These are phyloP conservation scores for Microbotryomycetes sp. DNA, from an alignment of 1,284 basidiomycete species.

Conservation along the genomic window DNA sequence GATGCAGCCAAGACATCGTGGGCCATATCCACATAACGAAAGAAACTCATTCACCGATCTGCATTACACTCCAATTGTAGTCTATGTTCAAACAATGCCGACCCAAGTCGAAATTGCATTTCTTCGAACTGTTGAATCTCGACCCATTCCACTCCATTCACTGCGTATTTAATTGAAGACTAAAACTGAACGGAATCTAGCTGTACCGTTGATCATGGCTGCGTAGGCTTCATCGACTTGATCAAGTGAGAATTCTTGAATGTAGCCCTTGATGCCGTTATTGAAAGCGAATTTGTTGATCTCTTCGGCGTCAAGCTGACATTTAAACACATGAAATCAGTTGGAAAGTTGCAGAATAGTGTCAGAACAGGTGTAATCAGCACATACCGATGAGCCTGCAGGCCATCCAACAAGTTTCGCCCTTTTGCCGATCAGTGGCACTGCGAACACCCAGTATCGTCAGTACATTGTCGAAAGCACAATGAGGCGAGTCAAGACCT, in stretches of 20 bases:
- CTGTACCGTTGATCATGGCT: conserved; percentile 40
- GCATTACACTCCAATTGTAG: too few species aligned
- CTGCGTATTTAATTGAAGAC: conserved; percentile 25
- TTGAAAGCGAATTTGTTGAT: conserved; percentile 39
- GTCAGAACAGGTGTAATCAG: conserved; percentile 3
- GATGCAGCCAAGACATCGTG: too few species aligned
- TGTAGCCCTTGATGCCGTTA: conserved; percentile 41
- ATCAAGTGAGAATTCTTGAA: conserved; percentile 43
- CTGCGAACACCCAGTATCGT: conserved; percentile 31
- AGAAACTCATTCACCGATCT: too few species aligned
- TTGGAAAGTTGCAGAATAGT: background rate
- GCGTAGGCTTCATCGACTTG: conserved; percentile 44
- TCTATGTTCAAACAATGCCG: too few species aligned
- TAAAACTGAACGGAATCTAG: conserved; percentile 41
- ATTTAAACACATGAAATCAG: background rate
- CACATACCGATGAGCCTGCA: conserved; percentile 33
- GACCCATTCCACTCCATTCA: background rate
- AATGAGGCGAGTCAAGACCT: background rate
- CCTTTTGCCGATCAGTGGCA: conserved; percentile 42
- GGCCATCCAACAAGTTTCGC: conserved; percentile 44
- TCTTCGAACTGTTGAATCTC: too few species aligned
- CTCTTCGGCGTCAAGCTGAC: conserved; percentile 39
- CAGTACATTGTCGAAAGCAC: background rate
- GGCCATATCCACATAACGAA: too few species aligned
- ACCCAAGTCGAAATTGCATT: too few species aligned